Percentiles rank a stretch among this genome's conserved stretches.
These are phyloP conservation scores for Teunomyces tritomae DNA, from an alignment of 805 yeast genomes.

Conservation along the genomic window DNA sequence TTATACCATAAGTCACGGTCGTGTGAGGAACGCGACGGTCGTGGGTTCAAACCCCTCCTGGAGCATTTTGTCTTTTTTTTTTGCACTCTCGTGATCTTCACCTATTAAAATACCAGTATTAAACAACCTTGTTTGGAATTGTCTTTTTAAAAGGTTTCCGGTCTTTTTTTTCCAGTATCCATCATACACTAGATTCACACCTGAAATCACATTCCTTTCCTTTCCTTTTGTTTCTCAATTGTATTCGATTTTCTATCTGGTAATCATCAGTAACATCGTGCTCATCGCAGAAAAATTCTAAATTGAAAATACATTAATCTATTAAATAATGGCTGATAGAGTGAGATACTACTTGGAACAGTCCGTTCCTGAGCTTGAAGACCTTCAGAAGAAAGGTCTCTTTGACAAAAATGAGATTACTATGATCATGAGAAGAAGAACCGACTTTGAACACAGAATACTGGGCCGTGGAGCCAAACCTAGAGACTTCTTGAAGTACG, in stretches of 20 bases:
- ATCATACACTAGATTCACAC: no score
- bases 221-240: background rate
- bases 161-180: no score
- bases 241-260: background rate
- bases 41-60: conserved; percentile 55
- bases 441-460: conserved; percentile 91
- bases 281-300: conserved; percentile 4
- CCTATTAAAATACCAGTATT: background rate
- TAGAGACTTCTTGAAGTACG: conserved; percentile 73
- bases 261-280: background rate
- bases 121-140: no score
- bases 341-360: conserved; percentile 57
- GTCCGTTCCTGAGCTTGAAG: conserved; percentile 90
- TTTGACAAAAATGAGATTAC: conserved; percentile 82
- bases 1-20: conserved; percentile 50
- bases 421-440: conserved; percentile 84
- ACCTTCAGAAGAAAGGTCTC: conserved; percentile 73
- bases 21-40: conserved; percentile 57
- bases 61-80: conserved; percentile 43
- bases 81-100: background rate
- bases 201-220: background rate
- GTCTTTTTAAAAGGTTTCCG: no score
- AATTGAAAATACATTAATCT: background rate
- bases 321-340: conserved; percentile 35
- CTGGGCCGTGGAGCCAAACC: conserved; percentile 79